These are phyloP conservation scores for Neoarthrinium moseri DNA, from an alignment of 2,329 filamentous ascomycete genomes.

Conservation along the genomic window DNA sequence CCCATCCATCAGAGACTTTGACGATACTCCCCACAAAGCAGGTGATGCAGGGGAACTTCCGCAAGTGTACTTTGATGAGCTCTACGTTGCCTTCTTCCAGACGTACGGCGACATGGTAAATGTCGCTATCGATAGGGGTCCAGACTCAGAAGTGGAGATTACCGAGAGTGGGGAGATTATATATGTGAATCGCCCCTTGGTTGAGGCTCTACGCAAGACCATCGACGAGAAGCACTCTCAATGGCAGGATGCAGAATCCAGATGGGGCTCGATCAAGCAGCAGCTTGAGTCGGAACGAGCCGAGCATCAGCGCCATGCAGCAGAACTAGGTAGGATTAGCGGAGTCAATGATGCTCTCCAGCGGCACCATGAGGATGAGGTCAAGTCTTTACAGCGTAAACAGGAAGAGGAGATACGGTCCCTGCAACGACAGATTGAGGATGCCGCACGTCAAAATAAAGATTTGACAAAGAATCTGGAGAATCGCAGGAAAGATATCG, in stretches of 20 bases:
- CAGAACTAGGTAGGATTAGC: slow-evolving; percentile 59
- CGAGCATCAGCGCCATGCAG: slow-evolving; percentile 67
- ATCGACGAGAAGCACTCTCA: slow-evolving; percentile 67
- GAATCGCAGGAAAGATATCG: no score
- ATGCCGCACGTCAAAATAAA: no score
- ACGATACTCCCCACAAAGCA: slow-evolving; percentile 74
- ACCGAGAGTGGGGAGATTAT: slow-evolving; percentile 78
- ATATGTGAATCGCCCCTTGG: slow-evolving; percentile 88
- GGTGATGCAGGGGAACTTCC: slow-evolving; percentile 57
- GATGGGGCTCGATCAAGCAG: slow-evolving; percentile 35
- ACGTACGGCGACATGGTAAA: slow-evolving; percentile 88
- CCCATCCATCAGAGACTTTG: slow-evolving; percentile 81
- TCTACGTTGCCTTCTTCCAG: slow-evolving; percentile 91
- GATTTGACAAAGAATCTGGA: no score
- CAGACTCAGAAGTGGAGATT: slow-evolving; percentile 80
- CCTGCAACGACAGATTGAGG: background rate
- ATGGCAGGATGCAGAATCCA: slow-evolving; percentile 44
- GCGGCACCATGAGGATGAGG: slow-evolving; percentile 65
- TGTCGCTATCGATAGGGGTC: slow-evolving; percentile 86
- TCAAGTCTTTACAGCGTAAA: slow-evolving; percentile 39
- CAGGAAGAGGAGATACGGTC: slow-evolving; percentile 2
- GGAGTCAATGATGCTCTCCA: slow-evolving; percentile 71
- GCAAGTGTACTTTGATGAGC: slow-evolving; percentile 80
- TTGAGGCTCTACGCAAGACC: slow-evolving; percentile 79
- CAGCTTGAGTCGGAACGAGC: slow-evolving; percentile 70